Base-by-base conservation (phyloP, 225 moss, liverwort and hornwort species). In the Takakia lepidozioides region DNA sequence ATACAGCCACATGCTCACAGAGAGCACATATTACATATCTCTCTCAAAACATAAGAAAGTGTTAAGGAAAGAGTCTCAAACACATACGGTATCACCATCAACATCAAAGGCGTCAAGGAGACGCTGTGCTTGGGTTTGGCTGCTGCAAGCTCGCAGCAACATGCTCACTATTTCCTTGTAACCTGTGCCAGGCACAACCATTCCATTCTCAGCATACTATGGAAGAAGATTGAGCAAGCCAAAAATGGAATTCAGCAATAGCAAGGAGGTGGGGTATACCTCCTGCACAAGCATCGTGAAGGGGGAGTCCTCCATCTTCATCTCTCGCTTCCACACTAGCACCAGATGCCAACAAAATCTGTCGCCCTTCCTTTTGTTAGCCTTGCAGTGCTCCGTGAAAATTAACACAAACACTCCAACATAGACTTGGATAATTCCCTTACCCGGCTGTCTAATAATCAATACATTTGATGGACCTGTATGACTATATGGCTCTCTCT, bases 251-350 rank as follows among this genome's bases (percentile, higher is more conserved):
- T 24, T 19, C 55, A 11, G 55, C 14, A 25, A 8, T 24, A 26
- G 15, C 25, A 40, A 55, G 3, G 19, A 27, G 16, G 23, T 39
- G 45, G 22, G 25, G 28, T 5, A 45, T 62, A 82, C 81, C 76
- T 73, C 76, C 81, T 50, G 76, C 81, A 54, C 69, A 66, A n/a
- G 81, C 76, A 58, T 76, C 76, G 47, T 82, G 81, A 49, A 82
- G 60, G 34, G 76, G 76, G n/a, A 76, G 43, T 17, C 68, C 72
- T 55, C 69, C 76, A 66, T 82, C 81, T 62, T 76, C 72, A 17
- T 76, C 81, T 51, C 59, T 72, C 20, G 76, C 72, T 55, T 76
- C 81, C 9, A 75, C 57, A 58, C 40, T 82, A 14, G 81, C 81
- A 51, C 81, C 81, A 46, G 73, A 71, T 63, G 69, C 76, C 62